A percentile compares a stretch with the other conserved stretches of the same genome.
phyloP scores from a whole-genome alignment of 805 yeast species.

The Ogataea degrootiae region DNA sequence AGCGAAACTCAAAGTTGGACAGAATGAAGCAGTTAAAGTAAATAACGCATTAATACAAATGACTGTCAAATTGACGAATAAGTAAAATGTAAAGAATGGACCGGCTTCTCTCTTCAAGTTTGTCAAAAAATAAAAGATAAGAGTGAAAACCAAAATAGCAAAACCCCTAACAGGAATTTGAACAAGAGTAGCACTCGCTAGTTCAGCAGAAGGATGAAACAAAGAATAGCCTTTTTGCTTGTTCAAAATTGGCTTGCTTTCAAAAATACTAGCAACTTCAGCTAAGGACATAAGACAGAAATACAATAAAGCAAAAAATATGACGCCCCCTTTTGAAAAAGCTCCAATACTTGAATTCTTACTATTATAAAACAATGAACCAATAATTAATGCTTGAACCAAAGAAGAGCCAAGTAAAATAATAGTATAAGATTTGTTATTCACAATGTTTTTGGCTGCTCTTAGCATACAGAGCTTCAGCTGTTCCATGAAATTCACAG shows the following conservation, averaged over 20 bases:
- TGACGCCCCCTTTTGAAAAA: slow-evolving; percentile 57
- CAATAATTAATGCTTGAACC: slow-evolving; percentile 53
- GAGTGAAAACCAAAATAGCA: slow-evolving; percentile 43
- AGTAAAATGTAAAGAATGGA: slow-evolving; percentile 44
- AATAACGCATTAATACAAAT: slow-evolving; percentile 48
- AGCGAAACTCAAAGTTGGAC: slow-evolving; percentile 50
- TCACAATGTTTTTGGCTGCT: slow-evolving; percentile 48
- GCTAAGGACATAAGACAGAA: slow-evolving; percentile 59
- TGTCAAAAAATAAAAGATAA: slow-evolving; percentile 50
- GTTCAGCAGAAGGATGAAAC: slow-evolving; percentile 62
- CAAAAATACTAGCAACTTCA: slow-evolving; percentile 55
- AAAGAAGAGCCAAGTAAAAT: slow-evolving; percentile 45
- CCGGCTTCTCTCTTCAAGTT: slow-evolving; percentile 49
- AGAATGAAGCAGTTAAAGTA: slow-evolving; percentile 46
- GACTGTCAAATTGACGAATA: slow-evolving; percentile 37
- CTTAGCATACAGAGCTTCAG: slow-evolving; percentile 47
- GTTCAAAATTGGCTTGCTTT: slow-evolving; percentile 57
- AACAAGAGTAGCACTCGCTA: slow-evolving; percentile 50
- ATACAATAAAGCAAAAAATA: slow-evolving; percentile 57
- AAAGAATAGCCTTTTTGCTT: slow-evolving; percentile 61
- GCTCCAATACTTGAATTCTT: slow-evolving; percentile 48
- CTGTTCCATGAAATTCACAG: slow-evolving; percentile 44
- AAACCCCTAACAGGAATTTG: slow-evolving; percentile 53
- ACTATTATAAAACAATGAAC: slow-evolving; percentile 55
- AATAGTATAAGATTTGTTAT: slow-evolving; percentile 54